phyloP scores from a whole-genome alignment of 306 rosid species.

The Sicyos baderoa region DNA sequence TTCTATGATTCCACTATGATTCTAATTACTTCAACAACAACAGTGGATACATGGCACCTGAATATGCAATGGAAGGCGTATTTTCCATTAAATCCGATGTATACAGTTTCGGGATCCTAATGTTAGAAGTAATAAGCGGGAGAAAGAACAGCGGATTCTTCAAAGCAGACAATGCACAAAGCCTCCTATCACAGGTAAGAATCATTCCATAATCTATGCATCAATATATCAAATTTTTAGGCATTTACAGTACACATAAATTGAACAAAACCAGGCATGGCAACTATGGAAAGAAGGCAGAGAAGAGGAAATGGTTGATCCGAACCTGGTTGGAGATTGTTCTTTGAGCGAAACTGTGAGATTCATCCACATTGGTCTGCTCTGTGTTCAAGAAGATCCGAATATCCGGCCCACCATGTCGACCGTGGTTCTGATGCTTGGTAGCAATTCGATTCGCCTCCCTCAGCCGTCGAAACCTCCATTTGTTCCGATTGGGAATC shows the following conservation, averaged over 20 bases:
- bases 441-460: constrained; percentile 18
- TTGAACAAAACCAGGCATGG: constrained; percentile 28
- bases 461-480: constrained; percentile 17
- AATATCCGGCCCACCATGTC: constrained; percentile 48
- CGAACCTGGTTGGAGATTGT: constrained; percentile 15
- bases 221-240: neutral
- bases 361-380: constrained; percentile 37
- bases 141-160: constrained; percentile 37
- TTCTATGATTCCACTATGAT: neutral
- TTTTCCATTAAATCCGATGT: constrained; percentile 40
- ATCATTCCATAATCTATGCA: neutral
- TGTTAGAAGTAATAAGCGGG: constrained; percentile 44
- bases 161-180: constrained; percentile 21
- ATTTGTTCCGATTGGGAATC: neutral
- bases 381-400: constrained; percentile 41
- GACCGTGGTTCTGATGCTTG: constrained; percentile 36
- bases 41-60: constrained; percentile 48
- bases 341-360: constrained; percentile 20
- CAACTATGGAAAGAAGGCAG: constrained; percentile 24
- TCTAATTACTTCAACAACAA: constrained; percentile 14
- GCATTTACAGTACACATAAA: neutral
- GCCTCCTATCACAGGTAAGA: constrained; percentile 47
- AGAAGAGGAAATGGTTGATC: constrained; percentile 28
- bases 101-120: constrained; percentile 41
- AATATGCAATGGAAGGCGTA: constrained; percentile 32